Evolutionary conservation across 208 protist species (phyloP).

Genomic region (Acanthamoeba divionensis): DNA sequence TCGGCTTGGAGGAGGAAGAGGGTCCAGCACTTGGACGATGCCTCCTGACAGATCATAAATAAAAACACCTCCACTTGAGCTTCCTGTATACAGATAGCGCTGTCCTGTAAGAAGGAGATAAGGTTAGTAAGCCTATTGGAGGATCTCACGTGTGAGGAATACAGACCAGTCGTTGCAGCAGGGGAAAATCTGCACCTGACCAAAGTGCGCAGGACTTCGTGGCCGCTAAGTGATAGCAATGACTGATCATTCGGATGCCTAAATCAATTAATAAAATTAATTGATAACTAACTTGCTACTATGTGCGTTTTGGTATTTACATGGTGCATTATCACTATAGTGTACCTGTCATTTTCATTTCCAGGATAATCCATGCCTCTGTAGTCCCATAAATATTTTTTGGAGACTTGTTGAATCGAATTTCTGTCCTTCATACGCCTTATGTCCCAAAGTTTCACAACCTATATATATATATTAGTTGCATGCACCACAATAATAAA

Average conservation of each 20-base stretch:
- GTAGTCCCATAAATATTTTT: slow-evolving; percentile 32
- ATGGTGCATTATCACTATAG: too few relatives aligned
- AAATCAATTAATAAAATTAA: too few relatives aligned
- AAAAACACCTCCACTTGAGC: neutral
- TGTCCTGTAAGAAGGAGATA: neutral
- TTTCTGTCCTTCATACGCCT: neutral
- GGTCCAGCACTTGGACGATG: neutral
- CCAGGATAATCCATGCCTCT: neutral
- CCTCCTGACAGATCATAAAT: neutral
- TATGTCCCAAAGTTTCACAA: slow-evolving; percentile 31
- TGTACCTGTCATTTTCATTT: neutral
- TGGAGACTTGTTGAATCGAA: neutral
- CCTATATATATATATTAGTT: too few relatives aligned
- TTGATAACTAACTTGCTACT: too few relatives aligned
- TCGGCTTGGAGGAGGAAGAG: neutral
- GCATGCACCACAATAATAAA: too few relatives aligned
- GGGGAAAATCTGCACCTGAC: slow-evolving; percentile 14
- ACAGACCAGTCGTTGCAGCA: too few relatives aligned
- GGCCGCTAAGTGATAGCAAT: neutral
- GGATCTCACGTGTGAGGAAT: too few relatives aligned
- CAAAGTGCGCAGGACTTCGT: neutral
- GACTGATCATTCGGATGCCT: neutral
- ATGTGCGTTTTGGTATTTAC: too few relatives aligned
- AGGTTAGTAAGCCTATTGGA: too few relatives aligned
- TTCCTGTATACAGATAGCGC: neutral